Evolutionary conservation across 108 stramenopile species (phyloP).

Genomic region (Nitzschia putrida): DNA sequence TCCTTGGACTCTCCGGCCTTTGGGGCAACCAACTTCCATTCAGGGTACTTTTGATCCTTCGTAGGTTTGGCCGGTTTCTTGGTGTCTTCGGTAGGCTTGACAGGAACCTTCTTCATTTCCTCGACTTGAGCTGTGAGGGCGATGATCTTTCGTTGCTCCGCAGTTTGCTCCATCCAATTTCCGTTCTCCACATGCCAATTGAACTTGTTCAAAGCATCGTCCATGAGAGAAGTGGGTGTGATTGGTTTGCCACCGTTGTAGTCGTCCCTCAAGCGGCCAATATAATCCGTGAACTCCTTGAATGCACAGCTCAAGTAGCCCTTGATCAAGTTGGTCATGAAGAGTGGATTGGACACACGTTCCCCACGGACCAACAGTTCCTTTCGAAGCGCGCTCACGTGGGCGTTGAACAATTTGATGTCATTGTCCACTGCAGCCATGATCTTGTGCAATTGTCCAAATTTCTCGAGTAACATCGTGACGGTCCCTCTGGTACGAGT

Average conservation of each 20-base stretch:
- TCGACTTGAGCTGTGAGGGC: conserved; percentile 33
- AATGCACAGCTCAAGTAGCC: conserved; percentile 37
- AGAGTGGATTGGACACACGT: conserved; percentile 16
- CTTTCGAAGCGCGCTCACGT: conserved; percentile 18
- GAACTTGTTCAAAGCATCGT: conserved; percentile 32
- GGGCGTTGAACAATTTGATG: conserved; percentile 37
- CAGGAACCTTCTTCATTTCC: no score
- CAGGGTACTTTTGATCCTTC: background rate
- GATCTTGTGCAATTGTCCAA: no score
- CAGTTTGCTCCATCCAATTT: conserved; percentile 12
- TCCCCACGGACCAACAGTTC: conserved; percentile 27
- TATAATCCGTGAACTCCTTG: conserved; percentile 38
- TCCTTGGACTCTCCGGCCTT: background rate
- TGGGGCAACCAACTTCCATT: conserved; percentile 1
- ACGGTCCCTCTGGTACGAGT: no score
- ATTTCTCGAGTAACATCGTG: no score
- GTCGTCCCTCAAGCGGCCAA: conserved; percentile 21
- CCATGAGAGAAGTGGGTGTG: conserved; percentile 27
- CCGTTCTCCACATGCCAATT: no score
- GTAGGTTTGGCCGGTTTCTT: background rate
- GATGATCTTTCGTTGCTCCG: conserved; percentile 27
- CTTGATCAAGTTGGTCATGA: conserved; percentile 44
- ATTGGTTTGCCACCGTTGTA: conserved; percentile 38
- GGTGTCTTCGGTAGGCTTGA: background rate
- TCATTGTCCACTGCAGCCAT: conserved; percentile 21